phyloP scores from a whole-genome alignment of 208 protist genomes.

The Leishmania guyanensis region DNA sequence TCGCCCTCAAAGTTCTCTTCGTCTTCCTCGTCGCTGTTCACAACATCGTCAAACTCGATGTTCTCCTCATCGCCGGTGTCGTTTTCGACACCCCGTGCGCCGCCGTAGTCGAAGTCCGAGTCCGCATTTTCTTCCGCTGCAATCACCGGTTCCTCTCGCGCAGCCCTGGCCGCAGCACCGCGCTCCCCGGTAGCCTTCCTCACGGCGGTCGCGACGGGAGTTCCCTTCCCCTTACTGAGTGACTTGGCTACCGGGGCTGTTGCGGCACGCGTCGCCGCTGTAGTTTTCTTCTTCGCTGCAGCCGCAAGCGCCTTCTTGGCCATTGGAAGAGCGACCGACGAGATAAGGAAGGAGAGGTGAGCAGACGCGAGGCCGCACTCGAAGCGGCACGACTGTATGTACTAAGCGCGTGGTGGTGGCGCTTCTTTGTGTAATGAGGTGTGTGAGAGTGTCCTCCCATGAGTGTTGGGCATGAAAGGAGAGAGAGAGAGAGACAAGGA shows the following conservation, averaged over 20 bases:
- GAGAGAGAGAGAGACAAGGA: neutral
- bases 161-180: neutral
- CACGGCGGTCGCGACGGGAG: neutral
- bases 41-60: conserved; percentile 63
- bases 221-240: conserved; percentile 10
- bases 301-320: conserved; percentile 8
- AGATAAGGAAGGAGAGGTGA: conserved; percentile 1
- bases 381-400: neutral
- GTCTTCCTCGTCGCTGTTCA: conserved; percentile 40
- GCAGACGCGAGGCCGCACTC: neutral
- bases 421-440: neutral
- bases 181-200: neutral
- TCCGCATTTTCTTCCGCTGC: neutral
- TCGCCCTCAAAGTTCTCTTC: conserved; percentile 51
- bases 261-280: neutral
- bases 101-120: conserved; percentile 7
- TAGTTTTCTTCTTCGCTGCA: neutral
- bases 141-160: neutral
- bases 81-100: neutral
- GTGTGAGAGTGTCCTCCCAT: neutral
- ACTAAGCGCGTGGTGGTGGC: neutral
- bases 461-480: neutral
- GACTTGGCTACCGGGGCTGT: neutral
- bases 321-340: neutral
- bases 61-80: conserved; percentile 30